phyloP scores from a whole-genome alignment of 805 yeast genomes.

The Suhomyces kilbournensis region DNA sequence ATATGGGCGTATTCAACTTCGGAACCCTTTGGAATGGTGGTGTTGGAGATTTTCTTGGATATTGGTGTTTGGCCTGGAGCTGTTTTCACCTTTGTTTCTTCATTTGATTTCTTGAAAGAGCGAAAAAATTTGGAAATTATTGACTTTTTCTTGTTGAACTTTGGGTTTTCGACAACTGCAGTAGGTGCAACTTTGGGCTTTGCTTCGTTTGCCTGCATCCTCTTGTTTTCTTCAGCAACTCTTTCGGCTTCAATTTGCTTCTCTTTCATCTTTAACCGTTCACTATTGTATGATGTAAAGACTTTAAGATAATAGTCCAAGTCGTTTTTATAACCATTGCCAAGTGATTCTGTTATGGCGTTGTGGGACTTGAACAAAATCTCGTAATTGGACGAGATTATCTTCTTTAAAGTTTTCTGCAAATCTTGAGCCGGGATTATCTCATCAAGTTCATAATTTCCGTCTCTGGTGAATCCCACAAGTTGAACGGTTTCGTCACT shows the following conservation, averaged over 20 bases:
- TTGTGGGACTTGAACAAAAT: constrained; percentile 22
- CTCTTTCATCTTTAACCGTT: constrained; percentile 1
- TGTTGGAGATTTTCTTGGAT: constrained; percentile 12
- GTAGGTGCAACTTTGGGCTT: neutral
- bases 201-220: neutral
- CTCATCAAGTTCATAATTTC: constrained; percentile 18
- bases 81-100: neutral
- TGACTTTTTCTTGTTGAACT: constrained; percentile 7
- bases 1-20: constrained; percentile 18
- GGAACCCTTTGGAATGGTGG: constrained; percentile 24
- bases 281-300: constrained; percentile 5
- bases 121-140: constrained; percentile 8
- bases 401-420: constrained; percentile 18
- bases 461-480: constrained; percentile 15
- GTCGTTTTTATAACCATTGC: constrained; percentile 16
- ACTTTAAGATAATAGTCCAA: constrained; percentile 12
- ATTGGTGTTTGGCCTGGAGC: neutral
- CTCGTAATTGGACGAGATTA: constrained; percentile 18
- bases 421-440: constrained; percentile 21
- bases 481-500: constrained; percentile 13
- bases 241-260: neutral
- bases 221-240: neutral
- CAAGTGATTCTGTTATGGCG: constrained; percentile 19
- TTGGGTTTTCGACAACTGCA: neutral
- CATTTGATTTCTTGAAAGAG: constrained; percentile 6